Base-by-base conservation (phyloP, 2,329 filamentous ascomycete genomes). In the Leptographium lundbergii region DNA sequence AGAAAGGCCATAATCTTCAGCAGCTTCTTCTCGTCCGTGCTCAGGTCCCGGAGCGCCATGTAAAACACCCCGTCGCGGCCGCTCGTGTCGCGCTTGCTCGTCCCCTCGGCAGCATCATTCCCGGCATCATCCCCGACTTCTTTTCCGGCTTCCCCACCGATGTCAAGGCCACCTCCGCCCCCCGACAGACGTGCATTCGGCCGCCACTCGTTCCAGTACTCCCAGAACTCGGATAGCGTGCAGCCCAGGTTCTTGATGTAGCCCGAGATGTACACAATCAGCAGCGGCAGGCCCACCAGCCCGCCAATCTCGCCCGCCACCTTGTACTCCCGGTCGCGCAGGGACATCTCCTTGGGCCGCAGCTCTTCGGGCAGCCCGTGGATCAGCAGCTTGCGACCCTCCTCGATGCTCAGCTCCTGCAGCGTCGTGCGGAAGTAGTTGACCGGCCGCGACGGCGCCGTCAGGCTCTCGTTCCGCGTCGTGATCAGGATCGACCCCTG, bases 181-280 rank as follows among this genome's bases (percentile, higher is more conserved):
- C 47, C 24, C 1, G 56, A 14, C 9, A 58, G 24, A 1, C 60
- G 48, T 0, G 56, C 58, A 7, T 60, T 60, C 0, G 58, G 45
- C 2, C 59, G 61, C 62, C 61, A 63, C 13, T 62, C 62, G 39
- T 61, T 62, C 62, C 62, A 63, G 45, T 61, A 60, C 17, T 61
- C 58, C 62, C 61, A 63, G 22, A 64, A 62, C n/a, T 64, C 60
- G 0, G 57, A 60, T 34, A 63, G 53, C 0, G 59, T 58, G 22
- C 61, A 63, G 5, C 61, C 59, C 5, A 45, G 57, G 11, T 59
- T 61, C 22, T 60, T 61, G 17, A 63, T 63, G 58, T 63, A 62
- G 2, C 62, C 61, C 4, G 62, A 61, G 1, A 62, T 61, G 52
- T 61, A 63, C 34, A 63, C 57, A 24, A 62, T 62, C 29, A 63